phyloP scores from a whole-genome alignment of 2,329 filamentous ascomycete genomes.

The Chrysoporthe austroafricana region DNA sequence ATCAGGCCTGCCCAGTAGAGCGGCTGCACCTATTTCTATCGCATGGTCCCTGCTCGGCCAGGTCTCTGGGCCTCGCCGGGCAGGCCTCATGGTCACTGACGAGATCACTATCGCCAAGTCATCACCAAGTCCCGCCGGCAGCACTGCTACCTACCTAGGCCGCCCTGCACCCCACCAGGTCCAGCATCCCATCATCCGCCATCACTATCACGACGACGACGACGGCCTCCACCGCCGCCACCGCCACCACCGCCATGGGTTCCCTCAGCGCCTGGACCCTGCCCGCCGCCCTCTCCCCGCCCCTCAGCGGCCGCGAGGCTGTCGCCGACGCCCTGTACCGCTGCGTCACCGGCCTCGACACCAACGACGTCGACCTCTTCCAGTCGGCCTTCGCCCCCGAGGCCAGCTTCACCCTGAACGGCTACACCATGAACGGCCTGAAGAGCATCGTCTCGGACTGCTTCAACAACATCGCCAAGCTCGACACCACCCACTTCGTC shows the following conservation, averaged over 20 bases:
- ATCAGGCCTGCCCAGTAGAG: background rate
- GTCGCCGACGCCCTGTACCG: slow-evolving; percentile 40
- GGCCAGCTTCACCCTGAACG: slow-evolving; percentile 32
- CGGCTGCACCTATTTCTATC: background rate
- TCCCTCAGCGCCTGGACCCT: slow-evolving; percentile 16
- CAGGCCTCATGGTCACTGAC: too few relatives aligned
- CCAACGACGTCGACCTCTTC: slow-evolving; percentile 35
- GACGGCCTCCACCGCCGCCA: too few relatives aligned
- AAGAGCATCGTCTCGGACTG: slow-evolving; percentile 30
- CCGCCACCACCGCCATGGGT: background rate
- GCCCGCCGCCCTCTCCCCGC: slow-evolving; percentile 22
- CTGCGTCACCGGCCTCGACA: slow-evolving; percentile 35
- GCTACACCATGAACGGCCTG: slow-evolving; percentile 31
- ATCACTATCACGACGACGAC: too few relatives aligned
- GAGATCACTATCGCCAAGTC: too few relatives aligned
- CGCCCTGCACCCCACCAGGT: too few relatives aligned
- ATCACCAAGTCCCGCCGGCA: too few relatives aligned
- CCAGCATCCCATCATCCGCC: too few relatives aligned
- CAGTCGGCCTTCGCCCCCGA: slow-evolving; percentile 36
- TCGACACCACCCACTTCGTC: slow-evolving; percentile 34
- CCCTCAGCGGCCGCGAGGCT: slow-evolving; percentile 36
- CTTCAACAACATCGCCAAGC: slow-evolving; percentile 32
- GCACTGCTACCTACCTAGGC: too few relatives aligned
- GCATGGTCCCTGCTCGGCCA: background rate
- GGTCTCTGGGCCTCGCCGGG: too few relatives aligned